Evolutionary conservation across 352 stramenopile genomes (phyloP).

Genomic region (Globisporangium lucens): DNA sequence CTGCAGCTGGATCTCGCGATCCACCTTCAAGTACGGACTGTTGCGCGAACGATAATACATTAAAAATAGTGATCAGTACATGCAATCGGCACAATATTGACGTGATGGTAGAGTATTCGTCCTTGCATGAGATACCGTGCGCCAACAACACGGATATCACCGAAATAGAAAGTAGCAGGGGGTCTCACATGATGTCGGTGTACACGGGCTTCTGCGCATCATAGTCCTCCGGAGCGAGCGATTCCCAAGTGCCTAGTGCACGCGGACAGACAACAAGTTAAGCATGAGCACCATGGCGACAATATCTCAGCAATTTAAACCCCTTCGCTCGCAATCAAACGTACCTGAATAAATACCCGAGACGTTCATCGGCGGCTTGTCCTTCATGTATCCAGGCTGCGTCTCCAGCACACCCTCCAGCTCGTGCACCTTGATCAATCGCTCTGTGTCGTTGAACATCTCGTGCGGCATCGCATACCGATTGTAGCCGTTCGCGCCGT

Average conservation of each 20-base stretch:
- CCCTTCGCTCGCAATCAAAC: not conserved
- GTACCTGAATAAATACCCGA: conserved; percentile 78
- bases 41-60: conserved; percentile 2
- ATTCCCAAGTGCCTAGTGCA: conserved; percentile 48
- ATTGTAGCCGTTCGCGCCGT: conserved; percentile 23
- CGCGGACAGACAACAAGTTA: conserved; percentile 5
- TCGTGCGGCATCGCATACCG: conserved; percentile 43
- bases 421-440: conserved; percentile 41
- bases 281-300: not conserved
- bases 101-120: not conserved
- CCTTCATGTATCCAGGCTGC: conserved; percentile 44
- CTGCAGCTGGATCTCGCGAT: conserved; percentile 71
- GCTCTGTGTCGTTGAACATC: conserved; percentile 64
- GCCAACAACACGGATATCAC: not conserved
- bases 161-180: not conserved
- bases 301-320: not conserved
- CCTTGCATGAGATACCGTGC: not conserved
- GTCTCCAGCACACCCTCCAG: conserved; percentile 46
- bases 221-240: conserved; percentile 54
- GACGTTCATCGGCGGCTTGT: conserved; percentile 49
- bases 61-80: conserved; percentile 6
- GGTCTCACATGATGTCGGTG: conserved; percentile 59
- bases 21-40: conserved; percentile 71
- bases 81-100: not conserved
- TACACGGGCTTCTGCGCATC: conserved; percentile 53